A percentile compares a stretch with the other conserved stretches of the same genome.
These are phyloP conservation scores for Eucalyptus sideroxylon DNA, from an alignment of 345 rosid genomes.

Conservation along the genomic window DNA sequence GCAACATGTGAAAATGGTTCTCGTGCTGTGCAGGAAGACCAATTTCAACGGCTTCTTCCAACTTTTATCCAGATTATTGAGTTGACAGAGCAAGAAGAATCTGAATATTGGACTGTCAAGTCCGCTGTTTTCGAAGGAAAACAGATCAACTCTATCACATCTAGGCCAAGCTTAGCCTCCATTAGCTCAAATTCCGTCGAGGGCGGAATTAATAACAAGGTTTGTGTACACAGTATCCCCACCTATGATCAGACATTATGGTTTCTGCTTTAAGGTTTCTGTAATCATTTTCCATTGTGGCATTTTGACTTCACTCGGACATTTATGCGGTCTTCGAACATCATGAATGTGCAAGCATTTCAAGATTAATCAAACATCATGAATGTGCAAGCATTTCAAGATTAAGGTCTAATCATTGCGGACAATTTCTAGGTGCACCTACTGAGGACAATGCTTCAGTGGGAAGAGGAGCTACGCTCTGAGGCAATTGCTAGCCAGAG, in stretches of 20 bases:
- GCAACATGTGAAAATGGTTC: neutral
- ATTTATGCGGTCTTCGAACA: neutral
- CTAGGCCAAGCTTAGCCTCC: slow-evolving; percentile 12
- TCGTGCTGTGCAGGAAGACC: slow-evolving; percentile 46
- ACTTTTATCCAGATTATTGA: slow-evolving; percentile 69
- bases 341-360: neutral
- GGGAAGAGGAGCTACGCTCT: slow-evolving; percentile 57
- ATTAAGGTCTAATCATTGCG: neutral
- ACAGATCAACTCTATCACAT: slow-evolving; percentile 24
- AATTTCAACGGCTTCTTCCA: slow-evolving; percentile 50
- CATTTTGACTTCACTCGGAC: neutral
- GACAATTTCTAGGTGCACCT: slow-evolving; percentile 30
- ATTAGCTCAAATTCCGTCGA: slow-evolving; percentile 26
- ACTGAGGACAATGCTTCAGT: slow-evolving; percentile 61
- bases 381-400: neutral
- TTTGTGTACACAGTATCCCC: slow-evolving; percentile 2
- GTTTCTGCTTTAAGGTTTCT: neutral
- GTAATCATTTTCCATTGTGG: neutral
- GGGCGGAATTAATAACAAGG: slow-evolving; percentile 60
- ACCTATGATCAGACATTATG: neutral
- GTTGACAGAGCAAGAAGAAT: slow-evolving; percentile 48
- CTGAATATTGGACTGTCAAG: slow-evolving; percentile 48
- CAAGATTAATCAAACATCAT: neutral
- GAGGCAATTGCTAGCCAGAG: slow-evolving; percentile 20
- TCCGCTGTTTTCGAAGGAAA: slow-evolving; percentile 62